These are phyloP conservation scores for Sporothrix luriei DNA, from an alignment of 2,329 filamentous ascomycete genomes.

Conservation along the genomic window DNA sequence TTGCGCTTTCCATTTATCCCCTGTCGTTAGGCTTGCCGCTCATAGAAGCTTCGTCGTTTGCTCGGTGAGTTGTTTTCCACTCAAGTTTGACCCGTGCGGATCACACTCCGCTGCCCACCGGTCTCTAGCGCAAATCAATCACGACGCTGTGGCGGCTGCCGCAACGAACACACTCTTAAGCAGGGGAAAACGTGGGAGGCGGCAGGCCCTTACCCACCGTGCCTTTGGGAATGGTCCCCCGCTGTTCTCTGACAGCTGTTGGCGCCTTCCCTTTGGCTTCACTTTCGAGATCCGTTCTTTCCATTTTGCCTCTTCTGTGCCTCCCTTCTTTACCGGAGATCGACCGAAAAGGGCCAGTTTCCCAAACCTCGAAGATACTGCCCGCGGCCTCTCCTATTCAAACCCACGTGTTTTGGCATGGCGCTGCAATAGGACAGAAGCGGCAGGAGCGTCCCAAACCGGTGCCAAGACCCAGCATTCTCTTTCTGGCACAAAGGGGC, in stretches of 20 bases:
- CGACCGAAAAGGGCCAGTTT: slow-evolving; percentile 16
- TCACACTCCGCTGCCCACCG: slow-evolving; percentile 32
- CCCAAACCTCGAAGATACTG: neutral
- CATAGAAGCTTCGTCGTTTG: neutral
- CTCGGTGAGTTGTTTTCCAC: neutral
- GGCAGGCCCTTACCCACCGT: slow-evolving; percentile 5
- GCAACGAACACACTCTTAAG: neutral
- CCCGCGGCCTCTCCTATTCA: neutral
- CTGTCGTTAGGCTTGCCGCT: neutral
- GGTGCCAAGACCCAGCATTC: slow-evolving; percentile 28
- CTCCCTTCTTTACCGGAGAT: slow-evolving; percentile 17
- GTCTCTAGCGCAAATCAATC: slow-evolving; percentile 33
- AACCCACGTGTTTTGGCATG: slow-evolving; percentile 30
- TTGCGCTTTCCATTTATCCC: neutral
- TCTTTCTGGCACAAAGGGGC: slow-evolving; percentile 27
- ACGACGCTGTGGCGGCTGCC: slow-evolving; percentile 11
- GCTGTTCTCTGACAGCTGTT: slow-evolving; percentile 19
- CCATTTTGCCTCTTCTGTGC: slow-evolving; percentile 19
- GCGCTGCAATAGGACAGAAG: slow-evolving; percentile 25
- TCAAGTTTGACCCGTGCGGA: slow-evolving; percentile 35
- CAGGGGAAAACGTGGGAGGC: neutral
- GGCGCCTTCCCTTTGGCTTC: slow-evolving; percentile 19
- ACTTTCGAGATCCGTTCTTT: neutral
- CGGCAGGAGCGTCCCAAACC: slow-evolving; percentile 27
- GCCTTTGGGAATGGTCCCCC: slow-evolving; percentile 18